phyloP scores from a whole-genome alignment of 306 rosid genomes.

The Argentina anserina region DNA sequence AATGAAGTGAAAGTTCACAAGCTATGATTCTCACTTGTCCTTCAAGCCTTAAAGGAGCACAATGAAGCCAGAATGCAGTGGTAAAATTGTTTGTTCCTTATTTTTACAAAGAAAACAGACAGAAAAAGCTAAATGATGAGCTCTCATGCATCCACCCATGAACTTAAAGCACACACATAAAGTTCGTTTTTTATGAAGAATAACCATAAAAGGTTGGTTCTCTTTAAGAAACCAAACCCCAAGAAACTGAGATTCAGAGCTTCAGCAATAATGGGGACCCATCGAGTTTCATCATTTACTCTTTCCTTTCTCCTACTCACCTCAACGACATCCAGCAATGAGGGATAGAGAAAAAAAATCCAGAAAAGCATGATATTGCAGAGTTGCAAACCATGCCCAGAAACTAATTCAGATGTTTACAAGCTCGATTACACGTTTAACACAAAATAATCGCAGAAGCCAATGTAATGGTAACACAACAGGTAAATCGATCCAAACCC shows the following conservation, averaged over 20 bases:
- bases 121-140: slow-evolving; percentile 29
- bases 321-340: no score
- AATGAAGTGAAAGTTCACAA: slow-evolving; percentile 26
- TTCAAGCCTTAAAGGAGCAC: slow-evolving; percentile 17
- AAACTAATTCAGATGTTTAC: no score
- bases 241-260: slow-evolving; percentile 32
- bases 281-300: slow-evolving; percentile 22
- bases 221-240: slow-evolving; percentile 40
- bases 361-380: no score
- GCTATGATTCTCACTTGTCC: slow-evolving; percentile 24
- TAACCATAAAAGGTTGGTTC: slow-evolving; percentile 35
- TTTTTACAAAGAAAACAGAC: slow-evolving; percentile 27
- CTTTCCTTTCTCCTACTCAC: slow-evolving; percentile 23
- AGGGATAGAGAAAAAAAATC: no score
- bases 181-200: slow-evolving; percentile 35
- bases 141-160: slow-evolving; percentile 29
- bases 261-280: slow-evolving; percentile 28
- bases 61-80: slow-evolving; percentile 27
- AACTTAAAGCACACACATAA: slow-evolving; percentile 27
- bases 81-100: slow-evolving; percentile 20
- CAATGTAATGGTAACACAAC: no score
- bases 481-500: no score
- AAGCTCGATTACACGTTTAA: no score
- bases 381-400: no score
- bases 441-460: no score